Percentiles rank a stretch among this genome's conserved stretches.
Conservation (phyloP, 495 filamentous ascomycete species). For the Opeltia flavorubescens region DNA sequence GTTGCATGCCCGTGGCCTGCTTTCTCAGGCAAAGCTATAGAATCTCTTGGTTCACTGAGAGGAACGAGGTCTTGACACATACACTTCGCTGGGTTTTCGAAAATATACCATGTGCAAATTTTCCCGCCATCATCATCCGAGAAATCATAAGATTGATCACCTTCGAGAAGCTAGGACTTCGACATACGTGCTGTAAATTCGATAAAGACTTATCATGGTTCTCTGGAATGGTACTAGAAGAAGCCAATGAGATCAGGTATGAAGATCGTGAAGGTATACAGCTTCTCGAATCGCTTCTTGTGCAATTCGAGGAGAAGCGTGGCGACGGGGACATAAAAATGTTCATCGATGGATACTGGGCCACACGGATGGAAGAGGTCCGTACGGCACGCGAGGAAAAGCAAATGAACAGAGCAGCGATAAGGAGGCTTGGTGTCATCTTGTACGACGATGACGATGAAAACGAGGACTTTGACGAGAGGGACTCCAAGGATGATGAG, state of each 20-base stretch:
- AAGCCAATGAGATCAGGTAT: background rate
- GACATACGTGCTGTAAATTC: background rate
- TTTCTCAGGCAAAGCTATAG: background rate
- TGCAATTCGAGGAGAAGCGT: background rate
- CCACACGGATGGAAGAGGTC: background rate
- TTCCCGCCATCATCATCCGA: background rate
- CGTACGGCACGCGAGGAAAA: background rate
- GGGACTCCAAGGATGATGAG: too few relatives aligned
- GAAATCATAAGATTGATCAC: background rate
- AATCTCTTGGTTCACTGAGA: background rate
- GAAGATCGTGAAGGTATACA: background rate
- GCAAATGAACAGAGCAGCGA: background rate
- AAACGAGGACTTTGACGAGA: too few relatives aligned
- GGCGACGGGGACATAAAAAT: background rate
- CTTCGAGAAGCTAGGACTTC: background rate
- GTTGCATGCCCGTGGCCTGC: background rate
- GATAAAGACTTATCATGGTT: too few relatives aligned
- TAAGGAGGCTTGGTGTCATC: background rate
- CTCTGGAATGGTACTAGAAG: background rate
- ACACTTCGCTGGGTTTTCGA: background rate
- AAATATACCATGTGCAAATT: background rate
- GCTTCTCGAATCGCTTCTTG: background rate
- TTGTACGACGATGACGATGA: background rate
- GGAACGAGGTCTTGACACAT: too few relatives aligned
- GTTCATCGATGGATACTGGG: background rate